Evolutionary conservation across 208 protist genomes (phyloP).

Genomic region (Wallacemonas collosoma): DNA sequence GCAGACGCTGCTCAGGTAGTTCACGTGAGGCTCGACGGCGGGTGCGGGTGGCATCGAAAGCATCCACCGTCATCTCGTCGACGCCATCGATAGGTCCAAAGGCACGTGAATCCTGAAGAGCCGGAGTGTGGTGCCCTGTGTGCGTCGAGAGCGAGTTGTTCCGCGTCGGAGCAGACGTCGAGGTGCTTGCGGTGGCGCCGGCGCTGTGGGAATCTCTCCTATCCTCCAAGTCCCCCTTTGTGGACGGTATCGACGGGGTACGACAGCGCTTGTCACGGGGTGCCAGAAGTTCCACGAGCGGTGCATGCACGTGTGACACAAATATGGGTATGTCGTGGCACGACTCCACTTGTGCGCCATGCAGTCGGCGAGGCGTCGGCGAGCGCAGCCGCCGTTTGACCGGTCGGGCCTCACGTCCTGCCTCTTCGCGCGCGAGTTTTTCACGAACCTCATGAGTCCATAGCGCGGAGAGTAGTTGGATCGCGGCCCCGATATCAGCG

Average conservation of each 20-base stretch:
- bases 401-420: not conserved
- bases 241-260: constrained; percentile 2
- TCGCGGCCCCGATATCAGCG: constrained; percentile 4
- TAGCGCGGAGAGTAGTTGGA: constrained; percentile 19
- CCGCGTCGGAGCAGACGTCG: not conserved
- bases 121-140: not conserved
- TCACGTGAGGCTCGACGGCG: not conserved
- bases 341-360: not conserved
- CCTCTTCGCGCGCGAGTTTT: not conserved
- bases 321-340: not conserved
- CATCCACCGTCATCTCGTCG: not conserved
- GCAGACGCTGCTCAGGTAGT: not conserved
- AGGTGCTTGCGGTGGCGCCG: not conserved
- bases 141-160: not conserved
- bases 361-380: not conserved
- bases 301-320: not conserved
- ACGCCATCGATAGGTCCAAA: constrained; percentile 9
- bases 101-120: not conserved
- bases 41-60: constrained; percentile 10
- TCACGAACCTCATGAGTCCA: constrained; percentile 11
- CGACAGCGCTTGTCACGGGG: not conserved
- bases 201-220: not conserved
- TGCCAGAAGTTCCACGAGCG: not conserved
- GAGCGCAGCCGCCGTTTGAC: not conserved
- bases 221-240: no score